A percentile compares a stretch with the other conserved stretches of the same genome.
Conservation (phyloP, 2,329 filamentous ascomycete genomes). For the Didymella keratinophila region DNA sequence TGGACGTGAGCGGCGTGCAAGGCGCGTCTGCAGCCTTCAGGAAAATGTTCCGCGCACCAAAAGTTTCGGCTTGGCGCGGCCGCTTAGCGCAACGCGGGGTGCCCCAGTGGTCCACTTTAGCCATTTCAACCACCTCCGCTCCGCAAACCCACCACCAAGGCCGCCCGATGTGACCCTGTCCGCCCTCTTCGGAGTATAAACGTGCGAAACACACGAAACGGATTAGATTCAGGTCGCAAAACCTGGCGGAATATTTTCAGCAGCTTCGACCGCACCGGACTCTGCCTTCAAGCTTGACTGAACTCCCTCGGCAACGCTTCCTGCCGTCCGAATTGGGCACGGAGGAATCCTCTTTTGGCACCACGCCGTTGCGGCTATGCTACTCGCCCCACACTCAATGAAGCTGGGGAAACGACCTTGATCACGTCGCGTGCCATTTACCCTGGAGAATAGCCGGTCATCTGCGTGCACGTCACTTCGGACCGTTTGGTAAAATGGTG, state of each 20-base stretch:
- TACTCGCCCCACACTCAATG: constrained; percentile 17
- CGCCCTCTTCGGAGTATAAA: not conserved
- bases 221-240: not conserved
- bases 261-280: not conserved
- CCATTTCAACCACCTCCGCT: constrained; percentile 36
- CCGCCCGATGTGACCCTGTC: constrained; percentile 4
- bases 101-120: constrained; percentile 28
- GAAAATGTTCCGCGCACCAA: constrained; percentile 24
- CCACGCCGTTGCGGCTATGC: constrained; percentile 4
- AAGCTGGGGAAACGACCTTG: constrained; percentile 19
- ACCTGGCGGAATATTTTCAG: constrained; percentile 11
- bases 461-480: constrained; percentile 13
- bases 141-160: constrained; percentile 43
- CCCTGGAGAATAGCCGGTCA: constrained; percentile 19
- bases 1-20: not conserved
- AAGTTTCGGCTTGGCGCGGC: constrained; percentile 24
- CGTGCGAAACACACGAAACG: not conserved
- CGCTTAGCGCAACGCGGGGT: constrained; percentile 31
- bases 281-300: not conserved
- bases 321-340: not conserved
- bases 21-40: constrained; percentile 11
- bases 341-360: constrained; percentile 5
- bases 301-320: not conserved
- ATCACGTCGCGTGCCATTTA: constrained; percentile 16
- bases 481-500: constrained; percentile 4